Percentiles rank a stretch among this genome's conserved stretches.
Conservation (phyloP, 176 grass and related monocot species). For the Rhynchospora pubera region DNA sequence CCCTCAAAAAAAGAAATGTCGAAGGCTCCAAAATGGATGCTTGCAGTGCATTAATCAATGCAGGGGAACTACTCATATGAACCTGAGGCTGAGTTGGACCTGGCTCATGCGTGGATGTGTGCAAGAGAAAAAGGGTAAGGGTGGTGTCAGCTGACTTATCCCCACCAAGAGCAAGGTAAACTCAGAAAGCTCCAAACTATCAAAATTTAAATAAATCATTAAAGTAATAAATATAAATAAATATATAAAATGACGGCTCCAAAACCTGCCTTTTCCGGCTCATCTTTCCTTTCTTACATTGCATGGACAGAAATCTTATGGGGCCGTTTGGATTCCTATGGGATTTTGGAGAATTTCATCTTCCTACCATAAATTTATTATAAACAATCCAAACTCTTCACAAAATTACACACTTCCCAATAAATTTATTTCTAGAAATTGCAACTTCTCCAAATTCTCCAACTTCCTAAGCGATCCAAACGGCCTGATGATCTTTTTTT, state of each 20-base stretch:
- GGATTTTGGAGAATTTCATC: no score
- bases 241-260: neutral
- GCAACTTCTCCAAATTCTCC: no score
- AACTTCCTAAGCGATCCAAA: no score
- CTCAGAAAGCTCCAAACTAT: neutral
- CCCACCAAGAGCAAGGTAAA: neutral
- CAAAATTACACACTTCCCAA: no score
- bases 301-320: neutral
- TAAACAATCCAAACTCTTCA: no score
- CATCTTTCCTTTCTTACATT: no score
- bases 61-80: neutral
- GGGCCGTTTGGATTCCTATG: no score
- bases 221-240: neutral
- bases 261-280: neutral
- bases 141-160: neutral
- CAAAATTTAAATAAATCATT: neutral
- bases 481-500: no score
- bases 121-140: neutral
- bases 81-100: neutral
- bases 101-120: neutral
- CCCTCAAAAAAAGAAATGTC: no score
- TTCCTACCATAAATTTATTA: no score
- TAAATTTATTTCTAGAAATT: no score
- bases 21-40: neutral
- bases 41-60: neutral